Base-by-base conservation (phyloP, 2,329 filamentous ascomycete species). In the Apiospora koreana region DNA sequence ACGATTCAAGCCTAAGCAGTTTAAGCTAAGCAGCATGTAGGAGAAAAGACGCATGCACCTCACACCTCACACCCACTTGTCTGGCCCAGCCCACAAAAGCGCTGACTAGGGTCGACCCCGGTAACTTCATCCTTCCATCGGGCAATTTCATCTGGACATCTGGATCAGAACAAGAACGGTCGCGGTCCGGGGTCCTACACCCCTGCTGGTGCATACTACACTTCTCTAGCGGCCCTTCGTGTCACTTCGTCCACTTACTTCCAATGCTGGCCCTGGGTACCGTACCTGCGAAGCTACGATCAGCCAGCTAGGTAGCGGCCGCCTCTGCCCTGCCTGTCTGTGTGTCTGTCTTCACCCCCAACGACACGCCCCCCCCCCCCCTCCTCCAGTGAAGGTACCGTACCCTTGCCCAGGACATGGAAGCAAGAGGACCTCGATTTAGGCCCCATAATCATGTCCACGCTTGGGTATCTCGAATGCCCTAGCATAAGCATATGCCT, bases 121-220 rank as follows among this genome's bases (percentile, higher is more conserved):
- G 75, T 76, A 75, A 69, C 72, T 69, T 76, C 75, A 73, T 73
- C 74, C 77, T 78, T 76, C 76, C 77, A 81, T 82, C 81, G 80
- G 81, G 79, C 81, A 83, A 83, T 83, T 83, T 82, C 78, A 82
- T 82, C 80, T 81, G 77, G 77, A 79, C 78, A 69, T 58, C 66
- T 71, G 70, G 70, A 67, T 69, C 77, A 77, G 72, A 76, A 73
- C 72, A 76, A 78, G 75, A 81, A 79, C 77, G 77, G 77, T 78
- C 76, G 73, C 76, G 75, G 77, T 74, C 78, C 77, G 75, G 77
- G 76, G 74, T 76, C 71, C 72, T 68, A 74, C 72, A 76, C 77
- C 68, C 46, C 74, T 76, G 74, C 69, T 58, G 73, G 72, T 74
- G 73, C 71, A 73, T 72, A 70, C 70, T 64, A 43, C 54, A 31